A percentile compares a stretch with the other conserved stretches of the same genome.
Evolutionary conservation across 78 protist genomes (phyloP).

Genomic region (Dictyostelium firmibasis): DNA sequence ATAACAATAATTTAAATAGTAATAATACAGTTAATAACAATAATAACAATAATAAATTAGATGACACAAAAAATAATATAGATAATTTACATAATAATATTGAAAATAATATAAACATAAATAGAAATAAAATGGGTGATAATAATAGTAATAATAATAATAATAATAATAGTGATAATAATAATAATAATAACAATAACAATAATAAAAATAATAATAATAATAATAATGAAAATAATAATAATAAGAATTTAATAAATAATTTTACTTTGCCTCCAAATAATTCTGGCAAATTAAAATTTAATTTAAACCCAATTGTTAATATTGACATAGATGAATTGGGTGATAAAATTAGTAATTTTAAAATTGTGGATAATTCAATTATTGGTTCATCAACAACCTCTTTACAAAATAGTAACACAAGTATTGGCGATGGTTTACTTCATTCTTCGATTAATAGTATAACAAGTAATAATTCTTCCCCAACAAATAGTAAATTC

Average conservation of each 20-base stretch:
- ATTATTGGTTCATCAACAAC: background rate
- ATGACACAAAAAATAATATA: background rate
- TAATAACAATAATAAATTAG: background rate
- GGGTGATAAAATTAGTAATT: constrained; percentile 11
- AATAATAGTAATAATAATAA: background rate
- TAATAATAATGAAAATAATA: background rate
- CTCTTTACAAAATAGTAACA: background rate
- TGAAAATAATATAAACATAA: background rate
- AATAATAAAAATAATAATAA: background rate
- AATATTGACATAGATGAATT: constrained; percentile 7
- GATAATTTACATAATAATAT: background rate
- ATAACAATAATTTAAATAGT: too few species aligned
- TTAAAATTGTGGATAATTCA: constrained; percentile 26
- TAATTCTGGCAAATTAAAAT: background rate
- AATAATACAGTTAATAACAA: too few species aligned
- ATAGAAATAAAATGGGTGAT: background rate
- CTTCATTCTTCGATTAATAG: background rate
- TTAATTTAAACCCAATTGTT: background rate
- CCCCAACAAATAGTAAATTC: background rate
- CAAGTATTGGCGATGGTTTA: background rate
- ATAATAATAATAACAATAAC: background rate
- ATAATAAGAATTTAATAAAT: background rate
- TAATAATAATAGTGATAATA: background rate
- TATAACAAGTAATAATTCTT: background rate
- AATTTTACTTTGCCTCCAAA: background rate